Percentiles rank a stretch among this genome's conserved stretches.
Conservation (phyloP, 2,329 filamentous ascomycete species). For the Monilinia laxa region DNA sequence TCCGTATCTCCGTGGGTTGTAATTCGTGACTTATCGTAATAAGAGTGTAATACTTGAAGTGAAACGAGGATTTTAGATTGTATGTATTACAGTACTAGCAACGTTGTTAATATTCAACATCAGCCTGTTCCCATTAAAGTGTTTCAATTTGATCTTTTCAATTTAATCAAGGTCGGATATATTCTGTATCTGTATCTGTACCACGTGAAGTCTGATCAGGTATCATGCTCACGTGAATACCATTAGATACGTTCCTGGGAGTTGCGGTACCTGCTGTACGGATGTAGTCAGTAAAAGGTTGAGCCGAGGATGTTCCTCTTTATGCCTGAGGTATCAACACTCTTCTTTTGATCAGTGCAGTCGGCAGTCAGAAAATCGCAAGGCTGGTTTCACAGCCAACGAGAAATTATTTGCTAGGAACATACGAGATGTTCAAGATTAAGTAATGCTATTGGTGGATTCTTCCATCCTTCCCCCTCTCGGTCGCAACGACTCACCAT, state of each 20-base stretch:
- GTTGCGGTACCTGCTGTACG: too few relatives aligned
- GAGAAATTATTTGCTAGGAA: conserved; percentile 4
- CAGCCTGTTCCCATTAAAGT: neutral
- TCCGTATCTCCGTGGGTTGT: neutral
- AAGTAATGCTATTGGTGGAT: conserved; percentile 20
- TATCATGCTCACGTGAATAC: neutral
- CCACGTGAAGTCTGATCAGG: neutral
- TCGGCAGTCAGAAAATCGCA: neutral
- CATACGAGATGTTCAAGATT: conserved; percentile 15
- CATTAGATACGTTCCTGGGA: neutral
- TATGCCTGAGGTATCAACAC: neutral
- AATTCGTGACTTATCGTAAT: conserved; percentile 12
- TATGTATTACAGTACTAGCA: neutral
- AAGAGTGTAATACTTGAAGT: conserved; percentile 11
- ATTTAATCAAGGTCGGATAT: too few relatives aligned
- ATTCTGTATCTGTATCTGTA: too few relatives aligned
- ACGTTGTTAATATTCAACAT: neutral
- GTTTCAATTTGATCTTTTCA: neutral
- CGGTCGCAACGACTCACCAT: conserved; percentile 21
- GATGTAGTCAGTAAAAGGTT: too few relatives aligned
- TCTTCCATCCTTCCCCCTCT: neutral
- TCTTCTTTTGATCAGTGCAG: conserved; percentile 5
- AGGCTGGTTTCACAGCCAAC: conserved; percentile 23
- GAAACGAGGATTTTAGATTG: neutral
- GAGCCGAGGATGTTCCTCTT: too few relatives aligned